Evolutionary conservation across 2,329 filamentous ascomycete genomes (phyloP), one percentile per base, ranked within the genome.

Genomic region (Trichoderma simmonsii): DNA sequence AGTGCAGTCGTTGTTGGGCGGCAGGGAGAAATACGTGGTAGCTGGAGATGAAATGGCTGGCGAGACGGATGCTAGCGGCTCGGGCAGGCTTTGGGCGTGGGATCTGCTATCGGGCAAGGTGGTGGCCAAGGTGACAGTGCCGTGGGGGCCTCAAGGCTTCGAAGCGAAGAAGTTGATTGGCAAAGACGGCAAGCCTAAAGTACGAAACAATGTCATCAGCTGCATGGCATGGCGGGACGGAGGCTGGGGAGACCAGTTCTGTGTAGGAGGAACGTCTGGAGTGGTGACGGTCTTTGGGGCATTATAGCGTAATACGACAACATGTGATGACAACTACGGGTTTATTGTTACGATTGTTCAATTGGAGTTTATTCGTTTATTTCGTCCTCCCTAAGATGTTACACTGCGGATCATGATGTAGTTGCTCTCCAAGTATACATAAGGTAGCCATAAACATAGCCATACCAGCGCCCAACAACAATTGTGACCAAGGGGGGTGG

Each of bases 11-110:
- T 86, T 93, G 5, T 84, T 98, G 71, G 95, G 93, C 1, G 86
- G 89, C 34, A 90, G 88, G 74, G 95, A 97, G 81, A 90, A 89
- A 73, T 91, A 92, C 63, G 93, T 96, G 1, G 77, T 98, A 4
- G 92, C 90, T 65, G 95, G 95, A 8, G 94, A 94, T 77, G 95
- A 98, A 81, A 85, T 88, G 68, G 77, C 75, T 1, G 79, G 73
- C 24, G 79, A 76, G 34, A 34, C 74, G 51, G 77, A 70, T 24
- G 54, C 70, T 3, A 72, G 74, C 63, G 83, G 82, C 3, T 85
- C 91, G 73, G 92, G 92, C 3, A 85, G 86, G 77, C 82, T 94
- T 8, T 91, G 91, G 84, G 93, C 90, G 1, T 98, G 95, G 95
- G 94, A 98, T 82, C 83, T 97, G 24, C 80, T 97, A 70, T 91